Evolutionary conservation across 495 filamentous ascomycete genomes (phyloP), one percentile per base, ranked within the genome.

Genomic region (Aspergillus egyptiacus): DNA sequence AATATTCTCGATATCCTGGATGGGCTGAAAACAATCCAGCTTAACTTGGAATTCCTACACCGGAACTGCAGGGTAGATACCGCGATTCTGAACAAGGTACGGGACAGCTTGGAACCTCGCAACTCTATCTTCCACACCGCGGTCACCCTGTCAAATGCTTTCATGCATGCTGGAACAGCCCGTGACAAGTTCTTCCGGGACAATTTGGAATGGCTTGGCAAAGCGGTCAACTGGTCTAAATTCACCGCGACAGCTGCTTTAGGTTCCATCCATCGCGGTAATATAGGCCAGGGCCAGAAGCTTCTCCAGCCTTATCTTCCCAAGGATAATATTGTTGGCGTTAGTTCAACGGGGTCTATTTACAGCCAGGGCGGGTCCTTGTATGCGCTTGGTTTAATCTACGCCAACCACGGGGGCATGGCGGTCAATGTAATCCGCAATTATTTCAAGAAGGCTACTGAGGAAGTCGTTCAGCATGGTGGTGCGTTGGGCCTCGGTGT

Each of bases 151-250:
- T 91, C 93, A 51, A 96, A 96, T 63, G 94, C 89, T 10, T 97
- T 99, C 66, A 99, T 97, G 91, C 93, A 99, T 59, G 88, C 94
- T n/a, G 94, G 94, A 27, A 97, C 94, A 6, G 96, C 91, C 0
- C 90, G 91, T 52, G 94, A 97, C 65, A 89, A 86, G 57, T 99
- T 97, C 72, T 96, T 97, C 75, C 78, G 94, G 2, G 90, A 96
- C 54, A 99, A 97, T 52, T 68, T 99, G 22, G 94, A 99, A 41
- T 99, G 94, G 94, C 77, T 99, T 7, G 89, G 91, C 25, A 99
- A 97, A 71, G 94, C 94, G 35, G 88, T 97, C 13, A 99, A 99
- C 71, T 99, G 94, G 94, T 96, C 93, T 48, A 99, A 99, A 61
- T 99, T 99, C 64, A 95, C 94, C 1, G 94, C 94, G 5, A 99